These are phyloP conservation scores for Pythium phragmitis DNA, from an alignment of 352 stramenopile genomes.

Conservation along the genomic window DNA sequence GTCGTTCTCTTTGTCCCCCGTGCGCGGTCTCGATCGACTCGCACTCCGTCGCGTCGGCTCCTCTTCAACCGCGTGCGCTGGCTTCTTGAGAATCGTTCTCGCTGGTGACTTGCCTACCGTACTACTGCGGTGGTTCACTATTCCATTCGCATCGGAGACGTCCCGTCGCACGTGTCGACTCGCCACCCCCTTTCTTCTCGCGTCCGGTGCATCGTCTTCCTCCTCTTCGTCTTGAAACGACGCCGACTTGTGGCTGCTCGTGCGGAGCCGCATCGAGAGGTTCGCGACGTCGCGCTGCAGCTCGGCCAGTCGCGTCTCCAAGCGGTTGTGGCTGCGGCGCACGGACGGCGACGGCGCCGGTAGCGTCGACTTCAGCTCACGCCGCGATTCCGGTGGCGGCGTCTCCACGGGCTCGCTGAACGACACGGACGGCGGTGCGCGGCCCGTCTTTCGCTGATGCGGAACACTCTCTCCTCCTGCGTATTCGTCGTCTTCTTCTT, in stretches of 20 bases:
- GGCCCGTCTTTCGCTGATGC: neutral
- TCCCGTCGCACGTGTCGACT: neutral
- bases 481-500: constrained; percentile 13
- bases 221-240: constrained; percentile 26
- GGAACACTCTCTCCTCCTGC: neutral
- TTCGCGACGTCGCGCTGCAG: constrained; percentile 73
- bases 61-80: neutral
- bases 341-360: constrained; percentile 35
- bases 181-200: neutral
- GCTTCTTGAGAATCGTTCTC: constrained; percentile 28
- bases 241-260: constrained; percentile 27
- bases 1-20: neutral
- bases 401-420: constrained; percentile 29
- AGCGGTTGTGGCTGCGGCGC: constrained; percentile 42
- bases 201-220: neutral
- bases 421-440: constrained; percentile 25
- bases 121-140: neutral
- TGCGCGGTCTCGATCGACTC: neutral
- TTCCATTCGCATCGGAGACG: neutral
- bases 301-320: constrained; percentile 69
- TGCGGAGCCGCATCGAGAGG: constrained; percentile 67
- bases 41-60: neutral
- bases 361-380: neutral
- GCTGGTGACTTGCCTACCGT: constrained; percentile 19
- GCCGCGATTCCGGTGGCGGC: neutral